phyloP scores from a whole-genome alignment of 345 rosid genomes.

The Heritiera fomes region DNA sequence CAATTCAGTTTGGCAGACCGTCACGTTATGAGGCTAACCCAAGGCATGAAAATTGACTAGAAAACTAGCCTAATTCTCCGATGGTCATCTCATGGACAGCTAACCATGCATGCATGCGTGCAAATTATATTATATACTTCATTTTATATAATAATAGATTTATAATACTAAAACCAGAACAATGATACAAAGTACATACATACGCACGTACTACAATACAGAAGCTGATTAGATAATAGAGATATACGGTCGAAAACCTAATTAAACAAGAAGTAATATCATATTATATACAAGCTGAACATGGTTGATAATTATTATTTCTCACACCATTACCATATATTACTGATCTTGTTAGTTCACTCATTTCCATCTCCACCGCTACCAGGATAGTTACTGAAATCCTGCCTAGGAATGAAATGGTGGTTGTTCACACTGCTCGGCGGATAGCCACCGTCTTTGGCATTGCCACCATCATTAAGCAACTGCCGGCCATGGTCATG shows the following conservation, averaged over 20 bases:
- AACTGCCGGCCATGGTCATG: neutral
- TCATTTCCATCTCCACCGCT: slow-evolving; percentile 28
- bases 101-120: neutral
- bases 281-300: neutral
- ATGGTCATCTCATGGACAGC: neutral
- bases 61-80: neutral
- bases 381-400: slow-evolving; percentile 39
- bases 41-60: neutral
- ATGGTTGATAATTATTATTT: neutral
- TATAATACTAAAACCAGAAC: neutral
- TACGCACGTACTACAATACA: too few species aligned
- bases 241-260: neutral
- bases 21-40: neutral
- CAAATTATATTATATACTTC: neutral
- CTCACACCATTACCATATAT: neutral
- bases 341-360: neutral
- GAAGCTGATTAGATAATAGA: neutral
- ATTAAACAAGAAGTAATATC: slow-evolving; percentile 2
- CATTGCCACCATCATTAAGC: neutral
- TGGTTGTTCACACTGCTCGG: slow-evolving; percentile 40
- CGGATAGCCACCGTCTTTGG: slow-evolving; percentile 16
- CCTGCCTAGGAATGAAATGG: slow-evolving; percentile 58
- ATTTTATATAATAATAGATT: neutral
- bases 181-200: neutral
- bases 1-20: neutral